Conservation (phyloP, 2,329 filamentous ascomycete species). For the Claviceps citrina region DNA sequence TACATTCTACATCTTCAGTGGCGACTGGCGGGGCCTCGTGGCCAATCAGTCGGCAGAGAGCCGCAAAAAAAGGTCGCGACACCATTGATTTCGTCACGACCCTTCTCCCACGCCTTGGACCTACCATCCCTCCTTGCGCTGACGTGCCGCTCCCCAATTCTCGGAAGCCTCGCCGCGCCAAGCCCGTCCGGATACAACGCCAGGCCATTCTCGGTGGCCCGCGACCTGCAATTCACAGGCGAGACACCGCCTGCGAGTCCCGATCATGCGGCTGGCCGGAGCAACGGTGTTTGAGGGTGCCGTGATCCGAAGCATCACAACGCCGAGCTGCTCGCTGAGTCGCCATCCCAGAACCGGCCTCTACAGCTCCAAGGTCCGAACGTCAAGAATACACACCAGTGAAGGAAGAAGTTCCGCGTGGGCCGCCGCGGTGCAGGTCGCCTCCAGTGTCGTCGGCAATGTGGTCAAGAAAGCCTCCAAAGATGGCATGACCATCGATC, state of each 20-base stretch:
- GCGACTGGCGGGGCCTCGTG: too few species aligned
- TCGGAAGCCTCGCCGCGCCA: too few species aligned
- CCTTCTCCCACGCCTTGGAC: too few species aligned
- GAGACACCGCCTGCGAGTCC: background rate
- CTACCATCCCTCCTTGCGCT: too few species aligned
- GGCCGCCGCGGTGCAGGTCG: conserved; percentile 57
- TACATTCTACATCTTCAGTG: too few species aligned
- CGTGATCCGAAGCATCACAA: conserved; percentile 14
- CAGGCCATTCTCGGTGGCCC: too few species aligned
- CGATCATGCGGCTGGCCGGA: conserved; percentile 38
- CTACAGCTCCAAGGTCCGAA: conserved; percentile 14
- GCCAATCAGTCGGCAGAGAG: too few species aligned
- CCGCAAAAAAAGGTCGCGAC: too few species aligned
- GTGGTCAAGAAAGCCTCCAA: conserved; percentile 47
- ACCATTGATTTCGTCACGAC: too few species aligned
- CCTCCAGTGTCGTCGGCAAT: conserved; percentile 56
- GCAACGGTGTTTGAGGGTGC: conserved; percentile 33
- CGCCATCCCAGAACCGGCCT: conserved; percentile 18
- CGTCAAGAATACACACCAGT: conserved; percentile 27
- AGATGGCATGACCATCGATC: conserved; percentile 63
- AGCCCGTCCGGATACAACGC: too few species aligned
- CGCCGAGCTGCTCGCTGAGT: conserved; percentile 18
- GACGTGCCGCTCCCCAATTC: too few species aligned
- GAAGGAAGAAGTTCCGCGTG: conserved; percentile 45
- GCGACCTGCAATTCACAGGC: background rate